Evolutionary conservation across 75 land plant species (phyloP).

Genomic region (Cunninghamia lanceolata): DNA sequence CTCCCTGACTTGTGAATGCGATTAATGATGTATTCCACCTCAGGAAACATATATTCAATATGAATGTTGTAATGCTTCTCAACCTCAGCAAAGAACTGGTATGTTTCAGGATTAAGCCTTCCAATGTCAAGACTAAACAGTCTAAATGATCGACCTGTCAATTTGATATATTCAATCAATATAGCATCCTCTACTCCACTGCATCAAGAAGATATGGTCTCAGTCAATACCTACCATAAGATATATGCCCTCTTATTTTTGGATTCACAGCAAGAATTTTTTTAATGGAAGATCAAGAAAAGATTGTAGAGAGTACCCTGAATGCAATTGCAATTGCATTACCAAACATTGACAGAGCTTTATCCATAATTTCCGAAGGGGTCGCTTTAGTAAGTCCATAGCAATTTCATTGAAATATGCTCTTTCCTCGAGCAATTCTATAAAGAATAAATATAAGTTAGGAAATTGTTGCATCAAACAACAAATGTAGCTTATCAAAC

Average conservation of each 20-base stretch:
- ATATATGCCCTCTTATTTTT: background rate
- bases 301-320: constrained; percentile 42
- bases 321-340: constrained; percentile 93
- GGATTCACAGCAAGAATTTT: background rate
- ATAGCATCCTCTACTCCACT: constrained; percentile 95
- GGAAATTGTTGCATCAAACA: background rate
- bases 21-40: too few species aligned
- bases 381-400: constrained; percentile 61
- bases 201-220: constrained; percentile 13
- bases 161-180: constrained; percentile 72
- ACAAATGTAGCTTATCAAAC: background rate
- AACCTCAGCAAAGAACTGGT: constrained; percentile 65
- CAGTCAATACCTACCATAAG: background rate
- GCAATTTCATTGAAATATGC: constrained; percentile 59
- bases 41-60: constrained; percentile 96
- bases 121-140: constrained; percentile 92
- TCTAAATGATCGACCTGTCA: constrained; percentile 76
- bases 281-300: too few species aligned
- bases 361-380: constrained; percentile 91
- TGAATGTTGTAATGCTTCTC: constrained; percentile 89
- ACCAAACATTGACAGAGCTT: constrained; percentile 75
- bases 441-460: background rate
- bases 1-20: too few species aligned
- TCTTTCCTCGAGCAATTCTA: constrained; percentile 29
- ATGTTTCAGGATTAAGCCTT: constrained; percentile 82